Base-by-base conservation (phyloP, 331 rosid genomes). In the Malus hybrid region DNA sequence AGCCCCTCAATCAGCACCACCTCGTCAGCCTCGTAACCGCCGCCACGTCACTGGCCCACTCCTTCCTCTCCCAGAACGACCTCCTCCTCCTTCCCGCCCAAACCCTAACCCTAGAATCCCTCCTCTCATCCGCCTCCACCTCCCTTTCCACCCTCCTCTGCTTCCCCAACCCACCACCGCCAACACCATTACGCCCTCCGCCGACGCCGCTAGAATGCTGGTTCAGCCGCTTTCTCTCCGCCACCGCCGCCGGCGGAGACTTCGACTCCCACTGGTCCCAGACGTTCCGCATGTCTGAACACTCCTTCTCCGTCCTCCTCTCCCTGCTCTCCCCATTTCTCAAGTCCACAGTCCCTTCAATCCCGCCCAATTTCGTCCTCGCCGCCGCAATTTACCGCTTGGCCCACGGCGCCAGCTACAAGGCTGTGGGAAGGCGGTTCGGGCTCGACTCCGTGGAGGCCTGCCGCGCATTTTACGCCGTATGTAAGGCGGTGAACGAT, bases 1-100 rank as follows among this genome's bases (percentile, higher is more conserved):
- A 9, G 26, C 74, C 10, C 68, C 48, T 63, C 9, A 64, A 78
- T 63, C 77, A 62, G 5, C 73, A 78, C 36, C 60, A 79, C 28
- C 83, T 87, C 5, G 20, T 57, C 3, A 16, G 74, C 18, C 66
- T 85, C 50, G 66, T 90, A 20, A 71, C 82, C 52, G 26, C 68
- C 78, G 87, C 88, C 48, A 80, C 84, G n/a, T 29, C 78, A 4
- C 60, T 83, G 3, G 88, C 92, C 32, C 79, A 68, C 44, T 79
- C 90, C 58, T 93, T 93, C 77, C 93, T 93, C 82, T 80, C 80
- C 46, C 77, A 74, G 15, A 86, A 91, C 81, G 96, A 91, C 73
- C 73, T 86, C 72, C 33, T 57, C 69, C 97, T 93, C 34, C 88
- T 86, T 24, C 97, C 98, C 18, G 81, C 92, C 50, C 97, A 85